Conservation (phyloP, 1,284 basidiomycete genomes). For the Leccinum fuscescens region DNA sequence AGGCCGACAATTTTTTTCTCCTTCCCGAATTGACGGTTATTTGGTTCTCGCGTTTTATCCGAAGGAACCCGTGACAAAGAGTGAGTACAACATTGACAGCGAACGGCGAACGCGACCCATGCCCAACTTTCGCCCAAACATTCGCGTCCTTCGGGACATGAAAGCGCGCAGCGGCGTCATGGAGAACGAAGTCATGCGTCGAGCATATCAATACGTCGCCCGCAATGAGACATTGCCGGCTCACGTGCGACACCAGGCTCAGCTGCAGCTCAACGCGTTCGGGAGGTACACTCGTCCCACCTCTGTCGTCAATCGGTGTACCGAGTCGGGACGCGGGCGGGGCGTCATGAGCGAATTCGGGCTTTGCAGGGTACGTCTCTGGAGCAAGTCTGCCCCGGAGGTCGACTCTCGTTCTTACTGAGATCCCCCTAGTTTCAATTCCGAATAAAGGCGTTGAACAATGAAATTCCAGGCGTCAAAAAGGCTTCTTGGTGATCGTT, state of each 20-base stretch:
- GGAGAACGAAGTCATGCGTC: slow-evolving; percentile 75
- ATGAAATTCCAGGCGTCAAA: slow-evolving; percentile 81
- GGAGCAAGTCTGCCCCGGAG: slow-evolving; percentile 29
- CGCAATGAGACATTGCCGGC: slow-evolving; percentile 83
- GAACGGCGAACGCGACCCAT: slow-evolving; percentile 13
- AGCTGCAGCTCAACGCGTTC: slow-evolving; percentile 89
- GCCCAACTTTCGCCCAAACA: slow-evolving; percentile 54
- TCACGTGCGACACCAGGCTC: slow-evolving; percentile 92
- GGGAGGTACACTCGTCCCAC: slow-evolving; percentile 79
- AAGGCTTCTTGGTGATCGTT: slow-evolving; percentile 82
- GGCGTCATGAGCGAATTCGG: slow-evolving; percentile 90
- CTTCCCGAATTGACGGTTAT: slow-evolving; percentile 19
- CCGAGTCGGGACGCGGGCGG: slow-evolving; percentile 79
- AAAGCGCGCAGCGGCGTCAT: slow-evolving; percentile 70
- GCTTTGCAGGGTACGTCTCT: slow-evolving; percentile 71
- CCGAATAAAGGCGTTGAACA: slow-evolving; percentile 75
- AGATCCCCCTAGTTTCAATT: slow-evolving; percentile 73
- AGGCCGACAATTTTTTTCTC: background rate
- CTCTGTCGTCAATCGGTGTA: slow-evolving; percentile 86
- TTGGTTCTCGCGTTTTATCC: slow-evolving; percentile 12
- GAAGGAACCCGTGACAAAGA: background rate
- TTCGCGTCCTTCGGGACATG: slow-evolving; percentile 72
- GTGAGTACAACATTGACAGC: too few relatives aligned
- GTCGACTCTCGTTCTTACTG: background rate
- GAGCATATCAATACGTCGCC: slow-evolving; percentile 88